phyloP scores from a whole-genome alignment of 1,284 basidiomycete genomes.

The Apiotrichum laibachii region DNA sequence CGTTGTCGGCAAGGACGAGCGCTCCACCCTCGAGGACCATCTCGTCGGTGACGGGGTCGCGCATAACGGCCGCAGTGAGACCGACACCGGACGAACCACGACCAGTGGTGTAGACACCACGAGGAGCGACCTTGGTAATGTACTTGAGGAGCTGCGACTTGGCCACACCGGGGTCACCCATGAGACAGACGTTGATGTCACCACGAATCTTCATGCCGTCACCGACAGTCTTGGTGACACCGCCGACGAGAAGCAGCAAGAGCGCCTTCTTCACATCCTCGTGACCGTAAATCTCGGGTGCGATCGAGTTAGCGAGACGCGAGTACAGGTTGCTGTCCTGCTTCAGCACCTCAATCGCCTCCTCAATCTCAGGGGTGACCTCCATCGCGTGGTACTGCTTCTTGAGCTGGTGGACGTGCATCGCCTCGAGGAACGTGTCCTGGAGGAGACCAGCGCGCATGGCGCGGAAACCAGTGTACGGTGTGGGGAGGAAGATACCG shows the following conservation, averaged over 20 bases:
- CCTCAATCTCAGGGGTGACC: constrained; percentile 77
- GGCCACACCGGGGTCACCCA: constrained; percentile 99
- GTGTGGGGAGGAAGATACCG: constrained; percentile 83
- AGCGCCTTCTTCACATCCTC: constrained; percentile 97
- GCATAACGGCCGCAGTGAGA: constrained; percentile 97
- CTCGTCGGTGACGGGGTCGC: constrained; percentile 98
- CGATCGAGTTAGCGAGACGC: constrained; percentile 63
- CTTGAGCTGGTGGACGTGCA: constrained; percentile 89
- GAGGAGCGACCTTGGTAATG: constrained; percentile 95
- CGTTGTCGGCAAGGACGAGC: constrained; percentile 96
- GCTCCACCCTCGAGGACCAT: constrained; percentile 99
- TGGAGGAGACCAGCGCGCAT: constrained; percentile 92
- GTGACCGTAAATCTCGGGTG: constrained; percentile 98
- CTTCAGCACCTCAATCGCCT: constrained; percentile 67
- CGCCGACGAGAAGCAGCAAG: constrained; percentile 89
- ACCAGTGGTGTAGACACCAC: constrained; percentile 97
- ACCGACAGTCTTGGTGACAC: constrained; percentile 88
- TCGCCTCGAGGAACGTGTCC: constrained; percentile 93
- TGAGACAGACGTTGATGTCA: constrained; percentile 95
- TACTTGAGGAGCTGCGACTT: constrained; percentile 98
- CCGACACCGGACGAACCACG: constrained; percentile 97
- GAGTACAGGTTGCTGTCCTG: constrained; percentile 77
- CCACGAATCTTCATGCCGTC: constrained; percentile 99
- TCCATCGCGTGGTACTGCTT: constrained; percentile 97
- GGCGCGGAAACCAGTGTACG: constrained; percentile 83